These are phyloP conservation scores for Ogataea minuta DNA, from an alignment of 805 yeast genomes.

Conservation along the genomic window DNA sequence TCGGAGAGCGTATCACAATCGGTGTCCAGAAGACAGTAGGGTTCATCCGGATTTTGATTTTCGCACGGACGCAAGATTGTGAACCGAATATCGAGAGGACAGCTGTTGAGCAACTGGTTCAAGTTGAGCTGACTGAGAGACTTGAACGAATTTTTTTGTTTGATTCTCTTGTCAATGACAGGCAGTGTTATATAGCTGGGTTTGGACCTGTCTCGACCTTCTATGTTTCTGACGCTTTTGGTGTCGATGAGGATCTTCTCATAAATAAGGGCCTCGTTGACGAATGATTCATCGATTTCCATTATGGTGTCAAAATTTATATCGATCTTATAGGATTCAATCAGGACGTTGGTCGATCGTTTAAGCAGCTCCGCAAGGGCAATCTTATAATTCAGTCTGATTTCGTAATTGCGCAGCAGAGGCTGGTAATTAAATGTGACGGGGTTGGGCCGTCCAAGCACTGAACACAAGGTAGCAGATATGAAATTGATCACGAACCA, in stretches of 20 bases:
- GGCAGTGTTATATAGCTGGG: slow-evolving; percentile 29
- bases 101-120: slow-evolving; percentile 24
- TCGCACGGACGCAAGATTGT: slow-evolving; percentile 31
- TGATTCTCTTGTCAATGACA: slow-evolving; percentile 28
- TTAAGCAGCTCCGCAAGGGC: slow-evolving; percentile 51
- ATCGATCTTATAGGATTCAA: slow-evolving; percentile 49
- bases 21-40: slow-evolving; percentile 28
- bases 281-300: slow-evolving; percentile 41
- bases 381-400: slow-evolving; percentile 40
- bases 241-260: slow-evolving; percentile 35
- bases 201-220: slow-evolving; percentile 21
- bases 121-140: slow-evolving; percentile 22
- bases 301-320: slow-evolving; percentile 41
- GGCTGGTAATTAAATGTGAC: slow-evolving; percentile 42
- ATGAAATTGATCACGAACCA: slow-evolving; percentile 51
- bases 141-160: slow-evolving; percentile 18
- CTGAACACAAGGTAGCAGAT: slow-evolving; percentile 49
- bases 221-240: slow-evolving; percentile 21
- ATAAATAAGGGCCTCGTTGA: slow-evolving; percentile 39
- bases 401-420: slow-evolving; percentile 32
- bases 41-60: slow-evolving; percentile 21
- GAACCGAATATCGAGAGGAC: slow-evolving; percentile 32
- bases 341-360: slow-evolving; percentile 46
- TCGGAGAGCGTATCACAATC: slow-evolving; percentile 43
- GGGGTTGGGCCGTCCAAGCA: slow-evolving; percentile 55